Conservation (phyloP, 352 stramenopile genomes). For the Thalassiosira hispida region DNA sequence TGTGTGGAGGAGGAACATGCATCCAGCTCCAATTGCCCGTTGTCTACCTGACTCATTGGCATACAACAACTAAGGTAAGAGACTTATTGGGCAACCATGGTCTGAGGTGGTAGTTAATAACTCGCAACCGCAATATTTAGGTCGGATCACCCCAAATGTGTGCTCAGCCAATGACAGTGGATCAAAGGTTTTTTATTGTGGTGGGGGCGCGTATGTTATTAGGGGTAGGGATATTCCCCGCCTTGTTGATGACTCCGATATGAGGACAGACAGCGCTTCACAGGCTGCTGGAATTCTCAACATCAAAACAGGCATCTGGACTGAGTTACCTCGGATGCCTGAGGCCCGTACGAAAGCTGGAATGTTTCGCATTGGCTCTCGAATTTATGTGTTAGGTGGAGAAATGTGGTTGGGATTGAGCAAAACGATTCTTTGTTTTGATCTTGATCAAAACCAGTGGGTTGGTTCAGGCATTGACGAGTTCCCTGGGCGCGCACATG, state of each 20-base stretch:
- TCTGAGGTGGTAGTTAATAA: background rate
- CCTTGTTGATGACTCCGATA: no score
- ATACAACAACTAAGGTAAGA: background rate
- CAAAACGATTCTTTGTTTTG: background rate
- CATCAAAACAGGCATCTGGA: background rate
- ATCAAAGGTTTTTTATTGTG: constrained; percentile 3
- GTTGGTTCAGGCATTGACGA: background rate
- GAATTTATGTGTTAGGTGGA: background rate
- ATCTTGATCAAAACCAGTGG: background rate
- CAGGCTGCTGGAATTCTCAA: background rate
- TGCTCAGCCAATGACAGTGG: background rate
- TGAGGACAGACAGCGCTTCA: no score
- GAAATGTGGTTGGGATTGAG: no score
- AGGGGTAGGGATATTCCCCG: no score
- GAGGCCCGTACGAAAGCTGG: background rate
- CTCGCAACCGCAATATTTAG: background rate
- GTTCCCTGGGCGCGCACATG: background rate
- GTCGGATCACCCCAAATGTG: background rate
- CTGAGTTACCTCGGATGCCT: background rate
- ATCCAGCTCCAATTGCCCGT: background rate
- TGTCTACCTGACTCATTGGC: background rate
- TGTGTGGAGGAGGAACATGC: no score
- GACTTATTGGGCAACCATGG: background rate
- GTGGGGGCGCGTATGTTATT: background rate
- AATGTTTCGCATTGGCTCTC: background rate